These are phyloP conservation scores for Fragaria iinumae DNA, from an alignment of 306 rosid genomes.

Conservation along the genomic window DNA sequence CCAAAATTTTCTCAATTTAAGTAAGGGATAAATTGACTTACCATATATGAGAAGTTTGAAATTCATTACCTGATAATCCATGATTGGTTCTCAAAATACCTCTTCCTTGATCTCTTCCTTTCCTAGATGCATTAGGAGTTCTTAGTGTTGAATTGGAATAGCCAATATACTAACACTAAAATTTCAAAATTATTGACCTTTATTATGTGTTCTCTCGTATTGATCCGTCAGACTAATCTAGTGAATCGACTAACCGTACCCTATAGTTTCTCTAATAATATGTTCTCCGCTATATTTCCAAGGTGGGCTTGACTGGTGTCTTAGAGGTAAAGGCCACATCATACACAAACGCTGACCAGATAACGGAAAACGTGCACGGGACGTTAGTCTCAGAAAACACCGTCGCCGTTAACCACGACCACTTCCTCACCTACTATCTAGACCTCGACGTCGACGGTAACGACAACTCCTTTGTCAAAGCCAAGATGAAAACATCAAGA, in stretches of 20 bases:
- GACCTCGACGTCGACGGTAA: constrained; percentile 76
- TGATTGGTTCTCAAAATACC: too few species aligned
- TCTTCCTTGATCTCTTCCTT: too few species aligned
- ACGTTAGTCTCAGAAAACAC: constrained; percentile 67
- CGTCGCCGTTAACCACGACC: constrained; percentile 69
- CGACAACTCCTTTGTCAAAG: constrained; percentile 59
- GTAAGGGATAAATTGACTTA: too few species aligned
- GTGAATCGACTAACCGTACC: too few species aligned
- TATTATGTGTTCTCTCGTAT: neutral
- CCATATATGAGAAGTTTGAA: too few species aligned
- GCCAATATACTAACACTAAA: too few species aligned
- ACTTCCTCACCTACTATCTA: constrained; percentile 61
- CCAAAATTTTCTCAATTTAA: too few species aligned
- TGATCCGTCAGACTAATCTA: neutral
- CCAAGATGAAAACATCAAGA: constrained; percentile 42
- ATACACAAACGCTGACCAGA: constrained; percentile 37
- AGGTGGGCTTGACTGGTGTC: constrained; percentile 78
- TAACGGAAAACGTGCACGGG: constrained; percentile 47
- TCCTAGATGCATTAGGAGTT: too few species aligned
- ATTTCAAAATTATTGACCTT: too few species aligned
- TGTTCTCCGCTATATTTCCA: neutral
- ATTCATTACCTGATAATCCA: too few species aligned
- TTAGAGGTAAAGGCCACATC: constrained; percentile 60
- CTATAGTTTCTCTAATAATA: neutral
- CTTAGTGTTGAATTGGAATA: too few species aligned